phyloP scores from a whole-genome alignment of 2,329 filamentous ascomycete genomes.

The Botrytis pseudocinerea region DNA sequence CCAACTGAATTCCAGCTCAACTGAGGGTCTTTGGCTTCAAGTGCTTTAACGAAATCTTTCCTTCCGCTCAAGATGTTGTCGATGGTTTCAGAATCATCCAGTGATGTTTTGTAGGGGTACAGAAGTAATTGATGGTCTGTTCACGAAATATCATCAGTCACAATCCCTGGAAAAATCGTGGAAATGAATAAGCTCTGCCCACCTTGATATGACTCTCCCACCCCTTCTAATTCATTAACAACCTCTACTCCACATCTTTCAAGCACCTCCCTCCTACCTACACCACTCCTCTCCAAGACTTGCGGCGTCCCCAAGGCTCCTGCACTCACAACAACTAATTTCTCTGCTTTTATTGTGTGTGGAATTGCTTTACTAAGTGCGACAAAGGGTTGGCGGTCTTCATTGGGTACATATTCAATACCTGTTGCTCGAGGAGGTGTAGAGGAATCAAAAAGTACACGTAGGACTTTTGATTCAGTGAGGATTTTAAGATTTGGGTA shows the following conservation, averaged over 20 bases:
- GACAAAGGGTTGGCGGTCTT: slow-evolving; percentile 44
- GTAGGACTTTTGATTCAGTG: slow-evolving; percentile 55
- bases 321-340: slow-evolving; percentile 53
- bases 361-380: slow-evolving; percentile 38
- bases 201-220: slow-evolving; percentile 55
- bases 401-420: slow-evolving; percentile 57
- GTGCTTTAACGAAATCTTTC: slow-evolving; percentile 47
- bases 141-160: not conserved
- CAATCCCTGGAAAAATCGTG: not conserved
- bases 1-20: slow-evolving; percentile 58
- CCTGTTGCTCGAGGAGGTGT: slow-evolving; percentile 53
- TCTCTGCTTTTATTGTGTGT: slow-evolving; percentile 51
- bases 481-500: slow-evolving; percentile 62
- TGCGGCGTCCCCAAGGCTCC: slow-evolving; percentile 42
- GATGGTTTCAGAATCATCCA: slow-evolving; percentile 51
- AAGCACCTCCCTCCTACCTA: slow-evolving; percentile 55
- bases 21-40: slow-evolving; percentile 50
- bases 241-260: slow-evolving; percentile 49
- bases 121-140: slow-evolving; percentile 53
- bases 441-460: slow-evolving; percentile 54
- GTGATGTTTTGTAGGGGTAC: slow-evolving; percentile 52
- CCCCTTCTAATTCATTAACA: slow-evolving; percentile 51
- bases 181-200: not conserved
- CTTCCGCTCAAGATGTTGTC: slow-evolving; percentile 54
- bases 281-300: slow-evolving; percentile 62